Evolutionary conservation across 2,329 filamentous ascomycete genomes (phyloP).

Genomic region (Nigrospora sphaerica): DNA sequence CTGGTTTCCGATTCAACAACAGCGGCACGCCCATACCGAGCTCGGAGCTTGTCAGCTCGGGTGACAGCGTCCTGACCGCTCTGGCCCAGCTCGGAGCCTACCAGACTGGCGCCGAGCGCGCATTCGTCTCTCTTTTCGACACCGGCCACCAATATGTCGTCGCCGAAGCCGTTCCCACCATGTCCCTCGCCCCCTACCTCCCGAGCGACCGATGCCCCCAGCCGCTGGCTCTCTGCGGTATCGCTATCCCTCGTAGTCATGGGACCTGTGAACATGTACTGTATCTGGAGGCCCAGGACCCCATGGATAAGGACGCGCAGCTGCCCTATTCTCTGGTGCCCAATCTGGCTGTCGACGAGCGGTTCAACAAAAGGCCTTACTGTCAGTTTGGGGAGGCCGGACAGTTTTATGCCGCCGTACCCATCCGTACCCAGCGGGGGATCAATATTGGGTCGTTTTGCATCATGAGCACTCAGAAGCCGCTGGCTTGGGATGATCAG

Average conservation of each 20-base stretch:
- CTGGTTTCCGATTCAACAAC: too few relatives aligned
- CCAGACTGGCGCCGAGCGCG: constrained; percentile 30
- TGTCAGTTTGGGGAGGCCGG: background rate
- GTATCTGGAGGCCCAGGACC: too few relatives aligned
- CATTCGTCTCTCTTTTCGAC: constrained; percentile 44
- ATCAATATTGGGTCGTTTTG: constrained; percentile 7
- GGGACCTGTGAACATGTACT: too few relatives aligned
- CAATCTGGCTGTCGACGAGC: constrained; percentile 21
- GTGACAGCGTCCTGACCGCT: constrained; percentile 28
- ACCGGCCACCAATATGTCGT: constrained; percentile 37
- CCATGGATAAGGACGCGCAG: too few relatives aligned
- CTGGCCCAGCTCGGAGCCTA: constrained; percentile 41
- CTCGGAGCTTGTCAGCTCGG: too few relatives aligned
- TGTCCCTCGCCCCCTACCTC: constrained; percentile 11
- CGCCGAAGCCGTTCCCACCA: constrained; percentile 37
- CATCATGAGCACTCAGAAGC: constrained; percentile 2
- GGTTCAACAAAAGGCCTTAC: constrained; percentile 18
- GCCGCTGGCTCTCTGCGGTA: too few relatives aligned
- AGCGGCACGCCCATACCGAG: too few relatives aligned
- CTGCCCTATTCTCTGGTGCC: too few relatives aligned
- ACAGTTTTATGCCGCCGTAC: constrained; percentile 6
- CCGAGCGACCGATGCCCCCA: too few relatives aligned
- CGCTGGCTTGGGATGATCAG: background rate
- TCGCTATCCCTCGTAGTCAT: too few relatives aligned
- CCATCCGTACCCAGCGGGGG: constrained; percentile 2